Evolutionary conservation across 78 protist species (phyloP).

Genomic region (Mantamonas sphyraenae): DNA sequence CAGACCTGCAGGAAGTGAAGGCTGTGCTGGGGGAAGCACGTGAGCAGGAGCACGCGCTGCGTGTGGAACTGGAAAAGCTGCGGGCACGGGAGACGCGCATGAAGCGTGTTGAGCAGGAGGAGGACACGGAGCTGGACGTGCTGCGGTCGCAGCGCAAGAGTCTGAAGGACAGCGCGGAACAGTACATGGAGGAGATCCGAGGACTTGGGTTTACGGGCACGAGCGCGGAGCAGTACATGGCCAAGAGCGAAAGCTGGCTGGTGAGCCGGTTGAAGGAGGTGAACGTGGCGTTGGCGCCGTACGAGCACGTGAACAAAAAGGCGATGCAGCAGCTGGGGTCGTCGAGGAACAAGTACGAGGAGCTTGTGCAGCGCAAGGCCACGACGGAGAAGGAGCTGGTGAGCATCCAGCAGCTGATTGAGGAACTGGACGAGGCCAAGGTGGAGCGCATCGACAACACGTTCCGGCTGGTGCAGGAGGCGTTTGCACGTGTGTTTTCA

Average conservation of each 20-base stretch:
- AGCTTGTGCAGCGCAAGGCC: constrained; percentile 30
- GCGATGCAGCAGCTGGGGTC: constrained; percentile 88
- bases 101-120: background rate
- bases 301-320: constrained; percentile 88
- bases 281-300: constrained; percentile 49
- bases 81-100: background rate
- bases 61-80: background rate
- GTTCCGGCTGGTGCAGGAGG: constrained; percentile 59
- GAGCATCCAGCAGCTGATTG: constrained; percentile 66
- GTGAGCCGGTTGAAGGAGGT: background rate
- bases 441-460: constrained; percentile 89
- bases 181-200: too few species aligned
- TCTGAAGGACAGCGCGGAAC: too few species aligned
- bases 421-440: constrained; percentile 75
- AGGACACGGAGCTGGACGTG: background rate
- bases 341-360: constrained; percentile 47
- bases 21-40: too few species aligned
- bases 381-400: background rate
- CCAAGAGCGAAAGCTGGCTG: background rate
- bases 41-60: background rate
- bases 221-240: too few species aligned
- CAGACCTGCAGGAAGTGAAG: too few species aligned
- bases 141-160: background rate
- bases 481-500: constrained; percentile 71
- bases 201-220: too few species aligned